These are phyloP conservation scores for Aspergillus ellipticus DNA, from an alignment of 495 filamentous ascomycete genomes.

Conservation along the genomic window DNA sequence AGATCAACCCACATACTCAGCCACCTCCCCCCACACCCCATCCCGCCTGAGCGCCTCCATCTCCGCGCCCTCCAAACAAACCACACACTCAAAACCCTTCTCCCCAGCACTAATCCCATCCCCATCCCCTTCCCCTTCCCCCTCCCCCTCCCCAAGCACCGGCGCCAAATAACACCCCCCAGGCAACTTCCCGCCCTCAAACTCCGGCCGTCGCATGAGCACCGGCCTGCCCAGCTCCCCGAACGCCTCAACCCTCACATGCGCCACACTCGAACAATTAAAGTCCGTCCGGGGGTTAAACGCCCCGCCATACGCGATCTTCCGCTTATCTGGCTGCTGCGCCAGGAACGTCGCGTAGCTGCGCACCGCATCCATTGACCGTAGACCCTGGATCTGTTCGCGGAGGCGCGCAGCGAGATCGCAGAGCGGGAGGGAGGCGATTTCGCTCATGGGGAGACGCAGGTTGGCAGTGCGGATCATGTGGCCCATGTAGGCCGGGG, in stretches of 20 bases:
- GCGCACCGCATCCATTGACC: constrained; percentile 28
- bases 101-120: too few relatives aligned
- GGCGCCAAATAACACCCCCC: constrained; percentile 16
- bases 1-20: constrained; percentile 11
- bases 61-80: constrained; percentile 27
- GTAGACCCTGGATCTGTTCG: constrained; percentile 21
- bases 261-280: constrained; percentile 24
- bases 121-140: constrained; percentile 6
- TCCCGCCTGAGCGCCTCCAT: constrained; percentile 20
- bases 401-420: constrained; percentile 27
- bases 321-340: constrained; percentile 29
- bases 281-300: constrained; percentile 32
- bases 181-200: constrained; percentile 11
- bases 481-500: constrained; percentile 37
- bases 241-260: constrained; percentile 18
- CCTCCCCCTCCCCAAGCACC: background rate
- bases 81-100: constrained; percentile 15
- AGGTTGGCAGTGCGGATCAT: constrained; percentile 24
- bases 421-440: constrained; percentile 19
- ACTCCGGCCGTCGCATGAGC: constrained; percentile 25
- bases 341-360: constrained; percentile 40
- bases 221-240: constrained; percentile 23
- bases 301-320: constrained; percentile 31
- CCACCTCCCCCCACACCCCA: constrained; percentile 18
- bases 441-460: constrained; percentile 19